Evolutionary conservation across 805 yeast species (phyloP).

Genomic region (Lipomyces sp.): DNA sequence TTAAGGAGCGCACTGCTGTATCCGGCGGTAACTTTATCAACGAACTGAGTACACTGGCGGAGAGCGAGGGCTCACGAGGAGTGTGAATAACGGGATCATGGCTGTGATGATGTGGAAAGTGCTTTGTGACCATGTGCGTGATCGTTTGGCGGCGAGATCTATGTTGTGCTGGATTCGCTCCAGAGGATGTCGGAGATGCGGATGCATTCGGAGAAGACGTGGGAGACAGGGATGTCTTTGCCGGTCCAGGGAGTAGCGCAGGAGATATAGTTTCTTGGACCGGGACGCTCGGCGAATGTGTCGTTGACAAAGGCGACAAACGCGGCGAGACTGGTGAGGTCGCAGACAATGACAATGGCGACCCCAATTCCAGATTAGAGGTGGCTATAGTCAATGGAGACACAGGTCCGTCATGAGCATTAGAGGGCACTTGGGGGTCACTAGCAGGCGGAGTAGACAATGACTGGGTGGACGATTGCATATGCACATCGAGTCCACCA

Average conservation of each 20-base stretch:
- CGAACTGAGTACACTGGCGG: slow-evolving; percentile 4
- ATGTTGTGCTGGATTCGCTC: background rate
- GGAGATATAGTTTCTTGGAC: background rate
- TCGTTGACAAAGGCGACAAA: background rate
- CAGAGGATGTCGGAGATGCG: background rate
- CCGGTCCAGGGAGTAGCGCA: background rate
- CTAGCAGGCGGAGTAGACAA: too few relatives aligned
- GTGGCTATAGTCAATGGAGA: background rate
- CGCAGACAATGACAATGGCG: background rate
- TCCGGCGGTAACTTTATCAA: slow-evolving; percentile 13
- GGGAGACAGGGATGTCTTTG: too few relatives aligned
- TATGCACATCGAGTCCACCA: too few relatives aligned
- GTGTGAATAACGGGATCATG: background rate
- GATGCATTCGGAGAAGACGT: background rate
- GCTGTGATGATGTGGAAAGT: slow-evolving; percentile 2
- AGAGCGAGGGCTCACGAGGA: background rate
- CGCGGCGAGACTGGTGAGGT: background rate
- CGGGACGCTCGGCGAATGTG: background rate
- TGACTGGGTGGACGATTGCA: too few relatives aligned
- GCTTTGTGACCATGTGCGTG: slow-evolving; percentile 6
- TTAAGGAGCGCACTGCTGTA: slow-evolving; percentile 10
- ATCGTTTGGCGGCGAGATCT: background rate
- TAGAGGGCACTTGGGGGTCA: too few relatives aligned
- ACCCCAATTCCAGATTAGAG: background rate
- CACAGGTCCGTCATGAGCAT: too few relatives aligned